Percentiles rank a stretch among this genome's conserved stretches.
Evolutionary conservation across 768 basidiomycete genomes (phyloP).

Genomic region (Cystobasidium onofrii): DNA sequence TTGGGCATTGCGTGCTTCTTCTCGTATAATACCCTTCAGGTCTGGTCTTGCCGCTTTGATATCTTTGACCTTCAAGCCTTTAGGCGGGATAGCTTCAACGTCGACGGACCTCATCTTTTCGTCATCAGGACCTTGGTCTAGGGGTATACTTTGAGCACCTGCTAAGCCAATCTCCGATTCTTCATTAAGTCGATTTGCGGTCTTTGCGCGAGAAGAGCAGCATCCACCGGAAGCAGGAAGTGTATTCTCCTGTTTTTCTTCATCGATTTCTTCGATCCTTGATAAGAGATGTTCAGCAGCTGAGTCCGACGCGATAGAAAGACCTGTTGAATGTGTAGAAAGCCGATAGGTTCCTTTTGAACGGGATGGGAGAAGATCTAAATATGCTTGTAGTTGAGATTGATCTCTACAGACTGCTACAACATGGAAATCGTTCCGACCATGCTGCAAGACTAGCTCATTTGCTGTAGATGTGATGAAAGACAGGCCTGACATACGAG

Average conservation of each 20-base stretch:
- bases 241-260: not conserved
- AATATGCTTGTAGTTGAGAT: conserved; percentile 15
- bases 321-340: not conserved
- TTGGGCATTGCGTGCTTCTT: not conserved
- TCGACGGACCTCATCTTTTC: not conserved
- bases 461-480: not conserved
- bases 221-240: not conserved
- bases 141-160: not conserved
- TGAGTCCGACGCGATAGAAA: not conserved
- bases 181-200: not conserved
- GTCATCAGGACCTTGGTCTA: not conserved
- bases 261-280: not conserved
- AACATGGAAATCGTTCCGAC: not conserved
- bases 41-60: not conserved
- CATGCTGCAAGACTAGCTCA: not conserved
- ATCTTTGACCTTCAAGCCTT: not conserved
- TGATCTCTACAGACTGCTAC: conserved; percentile 11
- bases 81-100: not conserved
- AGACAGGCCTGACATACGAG: not conserved
- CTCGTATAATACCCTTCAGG: not conserved
- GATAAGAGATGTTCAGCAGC: not conserved
- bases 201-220: not conserved
- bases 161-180: not conserved
- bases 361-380: not conserved
- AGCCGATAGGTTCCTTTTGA: not conserved